phyloP scores from a whole-genome alignment of 1,284 basidiomycete genomes.

The Puccinia coronata region DNA sequence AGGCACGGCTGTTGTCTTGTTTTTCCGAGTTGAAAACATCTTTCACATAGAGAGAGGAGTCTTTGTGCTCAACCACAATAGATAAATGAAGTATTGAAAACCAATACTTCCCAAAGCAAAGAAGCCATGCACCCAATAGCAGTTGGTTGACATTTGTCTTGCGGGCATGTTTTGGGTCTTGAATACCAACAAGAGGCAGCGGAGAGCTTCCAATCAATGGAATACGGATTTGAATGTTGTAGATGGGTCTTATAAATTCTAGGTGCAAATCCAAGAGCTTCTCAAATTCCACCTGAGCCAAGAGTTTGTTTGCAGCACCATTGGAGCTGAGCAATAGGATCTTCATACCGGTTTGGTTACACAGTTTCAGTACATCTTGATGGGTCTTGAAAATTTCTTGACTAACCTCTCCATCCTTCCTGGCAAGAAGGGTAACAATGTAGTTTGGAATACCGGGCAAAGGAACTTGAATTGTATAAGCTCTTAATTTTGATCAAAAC shows the following conservation, averaged over 20 bases:
- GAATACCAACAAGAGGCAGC: not conserved
- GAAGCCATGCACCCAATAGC: not conserved
- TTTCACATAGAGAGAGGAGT: not conserved
- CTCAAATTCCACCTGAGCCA: not conserved
- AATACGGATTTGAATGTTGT: not conserved
- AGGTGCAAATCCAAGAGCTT: not conserved
- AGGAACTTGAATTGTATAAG: no score
- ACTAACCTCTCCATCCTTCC: not conserved
- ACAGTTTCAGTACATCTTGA: not conserved
- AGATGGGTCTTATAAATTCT: not conserved
- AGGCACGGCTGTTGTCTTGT: not conserved
- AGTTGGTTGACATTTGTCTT: not conserved
- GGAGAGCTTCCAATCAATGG: not conserved
- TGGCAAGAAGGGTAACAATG: slow-evolving; percentile 1
- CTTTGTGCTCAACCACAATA: not conserved
- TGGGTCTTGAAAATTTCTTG: not conserved
- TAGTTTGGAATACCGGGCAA: not conserved
- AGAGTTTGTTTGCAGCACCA: not conserved
- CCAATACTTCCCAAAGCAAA: not conserved
- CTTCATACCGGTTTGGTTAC: not conserved
- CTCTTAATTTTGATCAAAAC: not conserved
- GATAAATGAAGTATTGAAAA: not conserved
- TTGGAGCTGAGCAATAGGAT: not conserved
- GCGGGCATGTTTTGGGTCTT: slow-evolving; percentile 15
- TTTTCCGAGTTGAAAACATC: not conserved